A percentile compares a stretch with the other conserved stretches of the same genome.
phyloP scores from a whole-genome alignment of 352 stramenopile genomes.

The Globisporangium viniferum region DNA sequence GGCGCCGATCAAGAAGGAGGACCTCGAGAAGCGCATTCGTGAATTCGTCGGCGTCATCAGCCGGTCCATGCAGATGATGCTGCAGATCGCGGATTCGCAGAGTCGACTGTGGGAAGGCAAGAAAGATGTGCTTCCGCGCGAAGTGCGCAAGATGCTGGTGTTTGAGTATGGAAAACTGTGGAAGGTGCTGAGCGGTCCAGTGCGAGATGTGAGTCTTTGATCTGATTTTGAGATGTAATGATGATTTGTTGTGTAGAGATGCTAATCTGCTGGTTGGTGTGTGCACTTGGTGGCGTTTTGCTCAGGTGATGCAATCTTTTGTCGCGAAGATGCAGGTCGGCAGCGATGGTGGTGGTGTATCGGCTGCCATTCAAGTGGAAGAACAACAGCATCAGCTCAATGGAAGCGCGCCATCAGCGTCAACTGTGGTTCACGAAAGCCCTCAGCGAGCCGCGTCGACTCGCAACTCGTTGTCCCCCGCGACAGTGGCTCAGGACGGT shows the following conservation, averaged over 20 bases:
- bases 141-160: constrained; percentile 35
- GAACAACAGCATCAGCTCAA: not conserved
- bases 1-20: constrained; percentile 53
- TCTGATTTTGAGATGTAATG: constrained; percentile 1
- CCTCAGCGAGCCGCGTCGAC: not conserved
- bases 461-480: constrained; percentile 6
- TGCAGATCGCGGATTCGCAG: constrained; percentile 52
- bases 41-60: constrained; percentile 61
- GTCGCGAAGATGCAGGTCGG: constrained; percentile 13
- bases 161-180: constrained; percentile 47
- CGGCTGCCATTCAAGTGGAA: not conserved
- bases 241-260: constrained; percentile 17
- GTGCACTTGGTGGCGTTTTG: constrained; percentile 4
- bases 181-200: constrained; percentile 37
- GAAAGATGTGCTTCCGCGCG: constrained; percentile 25
- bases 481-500: not conserved
- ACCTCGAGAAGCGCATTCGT: constrained; percentile 63
- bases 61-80: constrained; percentile 47
- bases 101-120: constrained; percentile 51
- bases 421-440: not conserved
- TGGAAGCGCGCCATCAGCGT: not conserved
- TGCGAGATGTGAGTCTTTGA: constrained; percentile 39
- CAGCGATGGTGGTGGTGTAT: not conserved
- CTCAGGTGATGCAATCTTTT: constrained; percentile 20
- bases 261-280: constrained; percentile 6